Evolutionary conservation across 2,329 filamentous ascomycete genomes (phyloP), one percentile per base, ranked within the genome.

Genomic region (Orbilia brochopaga): DNA sequence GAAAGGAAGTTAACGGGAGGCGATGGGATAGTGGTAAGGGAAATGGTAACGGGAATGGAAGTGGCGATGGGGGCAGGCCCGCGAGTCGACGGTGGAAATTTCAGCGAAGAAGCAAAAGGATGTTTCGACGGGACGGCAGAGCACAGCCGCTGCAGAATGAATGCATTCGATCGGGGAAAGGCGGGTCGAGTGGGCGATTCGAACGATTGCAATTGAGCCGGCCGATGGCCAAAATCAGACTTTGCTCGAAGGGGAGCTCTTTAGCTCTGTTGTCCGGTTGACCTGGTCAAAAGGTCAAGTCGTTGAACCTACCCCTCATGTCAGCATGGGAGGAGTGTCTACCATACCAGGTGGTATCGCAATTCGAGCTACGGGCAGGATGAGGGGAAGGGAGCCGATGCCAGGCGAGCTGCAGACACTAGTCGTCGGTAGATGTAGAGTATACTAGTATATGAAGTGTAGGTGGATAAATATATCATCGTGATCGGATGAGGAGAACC

Each of bases 41-140:
- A 42, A 17, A 42, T 42, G 11, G 37, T 17, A 13, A 17, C 37
- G 27, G 8, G 27, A 32, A 32, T 4, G 27, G 27, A 32, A 4
- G 3, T 32, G 3, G 3, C 27, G 27, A 32, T 32, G 27, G 8
- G 3, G 27, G 27, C 8, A 8, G 15, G 37, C 3, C 37, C 37
- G 37, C 37, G 5, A 4, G 5, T 42, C 37, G 37, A 42, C 37
- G 37, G 37, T 42, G 37, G 37, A 42, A 42, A 42, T 42, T 15
- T 42, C 4, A 42, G 27, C 27, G 27, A 32, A 32, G 27, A 32
- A 32, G 27, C 27, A 32, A 32, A 32, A 8, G 27, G 27, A 5
- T 42, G 37, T 42, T 42, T 42, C 37, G 37, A 42, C 37, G 37
- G 13, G 37, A 42, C 37, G 37, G 37, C 37, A 42, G 37, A 42